Evolutionary conservation across 2,329 filamentous ascomycete genomes (phyloP), one percentile per base, ranked within the genome.

Genomic region (Sclerotinia trifoliorum): DNA sequence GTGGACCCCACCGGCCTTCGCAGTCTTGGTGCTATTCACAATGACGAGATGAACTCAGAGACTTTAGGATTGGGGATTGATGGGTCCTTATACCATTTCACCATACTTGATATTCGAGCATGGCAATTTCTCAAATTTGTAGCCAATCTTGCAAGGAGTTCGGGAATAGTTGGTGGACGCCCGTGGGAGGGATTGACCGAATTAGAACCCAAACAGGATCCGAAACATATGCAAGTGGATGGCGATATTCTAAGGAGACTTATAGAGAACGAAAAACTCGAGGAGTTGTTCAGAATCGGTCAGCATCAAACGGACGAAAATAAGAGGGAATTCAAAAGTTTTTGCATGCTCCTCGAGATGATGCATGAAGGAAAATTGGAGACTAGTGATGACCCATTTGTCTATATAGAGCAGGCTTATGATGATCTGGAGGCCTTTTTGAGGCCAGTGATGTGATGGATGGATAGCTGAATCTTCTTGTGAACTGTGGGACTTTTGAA

Each of bases 101-200:
- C 85, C 0, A 79, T 94, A 19, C 79, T 98, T 0, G 80, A 83
- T 13, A 74, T 84, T 24, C 78, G 85, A 2, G 84, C 89, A 10
- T 91, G 90, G 86, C 83, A 84, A 8, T 81, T 96, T 5, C 82
- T 98, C 6, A 84, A 85, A 68, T 87, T 94, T 71, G 76, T 97
- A 1, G 89, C 96, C 75, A 89, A 90, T 69, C 77, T 96, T 60
- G 87, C 86, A 39, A 77, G 83, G 58, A 77, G 79, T 35, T 84
- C 83, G 35, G 74, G 77, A 8, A 71, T 75, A 4, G 78, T 88
- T 17, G 87, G 82, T 68, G 83, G 85, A 3, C 86, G 85, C 70
- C 78, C 78, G 3, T 77, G 78, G 35, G 78, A 77, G 35, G 69
- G 71, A 19, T 32, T 68, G 35, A 42, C 71, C 24, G 69, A 70